These are phyloP conservation scores for Phytomonas francai DNA, from an alignment of 208 protist genomes.

Conservation along the genomic window DNA sequence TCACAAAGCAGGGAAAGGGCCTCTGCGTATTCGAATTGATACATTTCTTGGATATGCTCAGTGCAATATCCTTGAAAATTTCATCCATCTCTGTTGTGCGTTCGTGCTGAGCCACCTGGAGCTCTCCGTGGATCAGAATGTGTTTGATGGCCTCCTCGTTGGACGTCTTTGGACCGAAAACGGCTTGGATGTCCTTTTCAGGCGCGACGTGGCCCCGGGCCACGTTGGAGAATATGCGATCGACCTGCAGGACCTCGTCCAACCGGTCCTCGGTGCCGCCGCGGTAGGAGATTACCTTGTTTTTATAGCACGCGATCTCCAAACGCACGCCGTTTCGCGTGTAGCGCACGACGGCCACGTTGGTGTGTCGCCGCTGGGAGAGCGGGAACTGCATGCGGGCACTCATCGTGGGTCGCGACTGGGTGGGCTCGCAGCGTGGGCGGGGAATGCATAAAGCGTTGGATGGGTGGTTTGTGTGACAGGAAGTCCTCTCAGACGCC, in stretches of 20 bases:
- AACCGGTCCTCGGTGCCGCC: slow-evolving; percentile 74
- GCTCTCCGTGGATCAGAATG: slow-evolving; percentile 94
- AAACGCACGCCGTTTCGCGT: slow-evolving; percentile 74
- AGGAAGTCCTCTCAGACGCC: not conserved
- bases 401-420: slow-evolving; percentile 39
- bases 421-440: not conserved
- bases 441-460: slow-evolving; percentile 7
- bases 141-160: slow-evolving; percentile 75
- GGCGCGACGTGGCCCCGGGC: slow-evolving; percentile 67
- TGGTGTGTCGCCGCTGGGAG: slow-evolving; percentile 85
- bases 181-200: slow-evolving; percentile 69
- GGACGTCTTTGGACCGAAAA: slow-evolving; percentile 49
- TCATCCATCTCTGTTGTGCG: slow-evolving; percentile 89
- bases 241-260: slow-evolving; percentile 89
- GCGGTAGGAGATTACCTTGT: slow-evolving; percentile 89
- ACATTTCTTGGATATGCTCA: slow-evolving; percentile 95
- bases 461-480: not conserved
- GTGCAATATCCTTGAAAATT: slow-evolving; percentile 94
- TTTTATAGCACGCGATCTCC: slow-evolving; percentile 90
- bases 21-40: slow-evolving; percentile 90
- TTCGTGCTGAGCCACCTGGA: slow-evolving; percentile 97
- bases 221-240: slow-evolving; percentile 87
- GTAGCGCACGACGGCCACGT: slow-evolving; percentile 84
- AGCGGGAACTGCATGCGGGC: slow-evolving; percentile 80
- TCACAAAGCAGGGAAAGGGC: slow-evolving; percentile 83